Evolutionary conservation across 2,329 filamentous ascomycete species (phyloP).

Genomic region (Epicoccum nigrum): DNA sequence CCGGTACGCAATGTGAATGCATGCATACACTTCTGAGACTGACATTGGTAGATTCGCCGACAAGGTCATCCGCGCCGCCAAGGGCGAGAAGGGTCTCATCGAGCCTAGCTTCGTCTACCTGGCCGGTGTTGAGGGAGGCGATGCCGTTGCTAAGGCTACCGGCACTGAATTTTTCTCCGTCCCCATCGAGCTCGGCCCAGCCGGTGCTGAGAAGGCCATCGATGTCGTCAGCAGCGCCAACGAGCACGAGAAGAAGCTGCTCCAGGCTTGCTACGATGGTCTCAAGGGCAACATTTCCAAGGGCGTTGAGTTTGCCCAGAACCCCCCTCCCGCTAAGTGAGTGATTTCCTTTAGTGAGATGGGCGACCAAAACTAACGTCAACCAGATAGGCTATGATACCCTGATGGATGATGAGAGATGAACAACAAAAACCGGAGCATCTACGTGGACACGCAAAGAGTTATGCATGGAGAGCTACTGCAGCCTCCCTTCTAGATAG

Average conservation of each 20-base stretch:
- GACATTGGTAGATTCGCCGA: slow-evolving; percentile 76
- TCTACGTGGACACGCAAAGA: slow-evolving; percentile 6
- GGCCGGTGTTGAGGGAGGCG: slow-evolving; percentile 84
- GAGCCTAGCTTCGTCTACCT: slow-evolving; percentile 98
- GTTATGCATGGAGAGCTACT: slow-evolving; percentile 13
- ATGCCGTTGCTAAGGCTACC: slow-evolving; percentile 81
- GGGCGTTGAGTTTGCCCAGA: slow-evolving; percentile 88
- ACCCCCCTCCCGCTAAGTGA: slow-evolving; percentile 70
- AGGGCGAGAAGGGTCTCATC: slow-evolving; percentile 89
- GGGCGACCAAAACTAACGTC: background rate
- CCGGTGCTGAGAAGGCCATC: slow-evolving; percentile 82
- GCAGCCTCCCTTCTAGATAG: slow-evolving; percentile 11
- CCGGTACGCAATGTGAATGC: slow-evolving; percentile 63
- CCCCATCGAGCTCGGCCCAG: slow-evolving; percentile 87
- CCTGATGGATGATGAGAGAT: slow-evolving; percentile 18
- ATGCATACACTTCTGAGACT: slow-evolving; percentile 3
- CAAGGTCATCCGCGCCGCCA: slow-evolving; percentile 85
- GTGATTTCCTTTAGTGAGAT: background rate
- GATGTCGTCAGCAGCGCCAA: slow-evolving; percentile 80
- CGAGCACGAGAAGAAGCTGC: slow-evolving; percentile 86
- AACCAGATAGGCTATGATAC: slow-evolving; percentile 29
- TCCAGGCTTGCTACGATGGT: slow-evolving; percentile 75
- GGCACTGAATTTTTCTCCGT: slow-evolving; percentile 94
- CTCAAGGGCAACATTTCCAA: slow-evolving; percentile 94
- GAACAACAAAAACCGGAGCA: slow-evolving; percentile 14